Base-by-base conservation (phyloP, 1,139 yeast genomes). In the Diutina siamensis region DNA sequence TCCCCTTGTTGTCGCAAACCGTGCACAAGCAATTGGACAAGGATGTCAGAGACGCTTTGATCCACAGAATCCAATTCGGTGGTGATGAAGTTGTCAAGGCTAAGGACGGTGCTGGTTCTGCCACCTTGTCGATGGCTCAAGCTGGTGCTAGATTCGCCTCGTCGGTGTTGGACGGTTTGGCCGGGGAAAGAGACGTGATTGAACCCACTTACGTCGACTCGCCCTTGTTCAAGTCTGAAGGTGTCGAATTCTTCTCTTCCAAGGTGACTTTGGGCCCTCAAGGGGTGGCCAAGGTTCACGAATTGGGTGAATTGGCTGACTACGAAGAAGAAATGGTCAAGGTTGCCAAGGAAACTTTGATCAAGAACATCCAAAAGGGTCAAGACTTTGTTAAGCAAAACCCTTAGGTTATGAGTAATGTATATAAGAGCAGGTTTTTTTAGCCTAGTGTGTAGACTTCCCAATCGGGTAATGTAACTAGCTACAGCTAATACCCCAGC, bases 31-130 rank as follows among this genome's bases (percentile, higher is more conserved):
- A 61, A 52, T 66, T 77, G 57, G 67, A 66, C 48, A 61, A 66
- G 45, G 83, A 78, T 53, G 69, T 74, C 57, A 73, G 81, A 59
- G 85, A 80, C 60, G 74, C 78, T 48, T 74, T 88, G 57, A 75
- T 86, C 59, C 77, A 85, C 74, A 81, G 96, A 67, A 87, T 88
- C 61, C 97, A 88, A 70, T 87, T 82, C 62, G 97, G 97, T 62
- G 97, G 97, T 68, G 97, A 89, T 62, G 97, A 89, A 71, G 94
- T 89, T 56, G 97, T 89, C 57, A 74, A 83, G 68, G 97, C 97
- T 57, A 89, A 89, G 73, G 83, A 86, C 62, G 97, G 97, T 59
- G 80, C 83, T 52, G 97, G 97, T 49, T 85, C 95, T 46, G 95
- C 96, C 52, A 89, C 97, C 46, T 73, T 89, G 55, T 85, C 96